Conservation (phyloP, 257 asterid species). For the Jacaranda copaia region DNA sequence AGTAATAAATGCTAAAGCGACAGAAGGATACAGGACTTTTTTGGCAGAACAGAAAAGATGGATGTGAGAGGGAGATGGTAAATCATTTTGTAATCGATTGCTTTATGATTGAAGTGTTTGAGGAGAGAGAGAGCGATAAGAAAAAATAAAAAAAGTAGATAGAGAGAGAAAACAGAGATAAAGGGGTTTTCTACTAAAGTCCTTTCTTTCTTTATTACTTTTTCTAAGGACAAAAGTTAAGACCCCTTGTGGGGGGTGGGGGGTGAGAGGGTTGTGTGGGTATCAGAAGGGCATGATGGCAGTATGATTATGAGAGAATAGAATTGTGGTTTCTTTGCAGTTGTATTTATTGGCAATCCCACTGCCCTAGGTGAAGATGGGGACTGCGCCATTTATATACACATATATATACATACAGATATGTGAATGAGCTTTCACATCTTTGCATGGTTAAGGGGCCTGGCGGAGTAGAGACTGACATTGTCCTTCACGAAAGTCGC, state of each 20-base stretch:
- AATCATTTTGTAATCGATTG: slow-evolving; percentile 97
- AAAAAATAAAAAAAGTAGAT: background rate
- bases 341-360: slow-evolving; percentile 68
- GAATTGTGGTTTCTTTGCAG: slow-evolving; percentile 92
- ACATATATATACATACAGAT: background rate
- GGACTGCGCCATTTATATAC: background rate
- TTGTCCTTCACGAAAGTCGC: slow-evolving; percentile 65
- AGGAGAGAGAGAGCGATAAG: slow-evolving; percentile 17
- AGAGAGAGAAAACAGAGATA: slow-evolving; percentile 37
- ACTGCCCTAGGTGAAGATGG: slow-evolving; percentile 63
- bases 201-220: slow-evolving; percentile 46
- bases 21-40: slow-evolving; percentile 81
- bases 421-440: slow-evolving; percentile 62
- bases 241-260: slow-evolving; percentile 1
- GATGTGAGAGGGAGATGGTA: slow-evolving; percentile 62
- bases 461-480: slow-evolving; percentile 58
- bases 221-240: slow-evolving; percentile 65
- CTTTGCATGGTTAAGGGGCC: slow-evolving; percentile 54
- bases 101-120: slow-evolving; percentile 70
- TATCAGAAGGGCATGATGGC: slow-evolving; percentile 76
- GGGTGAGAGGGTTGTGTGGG: slow-evolving; percentile 7
- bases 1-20: slow-evolving; percentile 69
- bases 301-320: slow-evolving; percentile 82
- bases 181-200: slow-evolving; percentile 48
- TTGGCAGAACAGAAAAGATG: slow-evolving; percentile 87